Evolutionary conservation across 75 land plant genomes (phyloP), one percentile per base, ranked within the genome.

Genomic region (Adiantum capillusveneris): DNA sequence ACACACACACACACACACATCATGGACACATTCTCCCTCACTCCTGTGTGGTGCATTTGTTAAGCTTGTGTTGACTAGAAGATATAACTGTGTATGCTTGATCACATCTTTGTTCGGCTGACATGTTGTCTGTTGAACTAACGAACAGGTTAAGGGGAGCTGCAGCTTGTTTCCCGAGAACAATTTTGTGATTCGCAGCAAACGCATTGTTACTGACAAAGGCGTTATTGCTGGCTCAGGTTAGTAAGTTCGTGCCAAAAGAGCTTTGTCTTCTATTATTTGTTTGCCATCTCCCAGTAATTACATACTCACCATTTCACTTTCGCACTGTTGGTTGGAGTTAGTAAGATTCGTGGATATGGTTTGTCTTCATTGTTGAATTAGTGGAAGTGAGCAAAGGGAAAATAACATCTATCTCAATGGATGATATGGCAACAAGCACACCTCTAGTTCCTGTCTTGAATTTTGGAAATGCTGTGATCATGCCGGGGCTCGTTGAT

Each of bases 401-500:
- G 28, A 67, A 59, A 22, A 90, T 95, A 36, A 41, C 65, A 42
- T 79, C 99, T 0, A 65, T 95, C 6, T 71, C 76, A 37, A 63
- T 61, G 13, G 71, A 62, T 56, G 71, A 69, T 27, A 72, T 63
- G n/a, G 76, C 73, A 61, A 64, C 41, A 20, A 72, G 71, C 45
- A 51, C 57, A 21, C 31, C 44, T 24, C 66, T 50, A n/a, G 57
- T 19, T 5, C 66, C 68, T 52, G 77, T 84, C 12, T 53, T 90
- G 20, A 82, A 95, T 65, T 90, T 81, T 74, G 86, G 81, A 30
- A 80, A 95, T 30, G 92, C 88, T 58, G 92, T 95, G 41, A 66
- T 95, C 53, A 95, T 95, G 99, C 99, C 99, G 41, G 99, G 99
- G 31, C 65, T 95, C 30, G 71, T 95, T 63, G 99, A 95, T 77